A percentile compares a stretch with the other conserved stretches of the same genome.
Conservation (phyloP, 164 flowering plant species). For the Aristolochia californica region DNA sequence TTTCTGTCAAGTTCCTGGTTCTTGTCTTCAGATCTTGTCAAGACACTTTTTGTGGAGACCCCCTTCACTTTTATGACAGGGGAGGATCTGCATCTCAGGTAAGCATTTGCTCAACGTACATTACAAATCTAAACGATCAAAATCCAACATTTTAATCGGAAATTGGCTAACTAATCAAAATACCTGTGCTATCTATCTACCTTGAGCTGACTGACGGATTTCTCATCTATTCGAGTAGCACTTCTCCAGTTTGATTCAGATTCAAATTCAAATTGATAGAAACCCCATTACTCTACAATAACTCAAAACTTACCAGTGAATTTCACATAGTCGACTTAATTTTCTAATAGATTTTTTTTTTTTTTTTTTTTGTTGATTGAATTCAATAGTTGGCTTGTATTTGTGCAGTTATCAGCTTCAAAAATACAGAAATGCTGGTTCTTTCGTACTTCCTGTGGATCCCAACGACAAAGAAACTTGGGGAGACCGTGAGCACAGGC, state of each 20-base stretch:
- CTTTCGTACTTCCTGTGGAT: slow-evolving; percentile 92
- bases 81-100: slow-evolving; percentile 98
- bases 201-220: too few species aligned
- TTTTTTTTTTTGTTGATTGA: background rate
- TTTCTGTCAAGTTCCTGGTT: slow-evolving; percentile 98
- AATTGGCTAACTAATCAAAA: too few species aligned
- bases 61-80: slow-evolving; percentile 94
- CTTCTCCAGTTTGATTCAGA: too few species aligned
- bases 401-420: slow-evolving; percentile 97
- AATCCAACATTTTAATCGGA: too few species aligned
- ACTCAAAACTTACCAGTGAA: too few species aligned
- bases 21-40: slow-evolving; percentile 84
- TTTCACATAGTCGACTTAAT: too few species aligned
- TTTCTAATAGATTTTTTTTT: too few species aligned
- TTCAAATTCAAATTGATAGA: background rate
- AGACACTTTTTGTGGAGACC: slow-evolving; percentile 74
- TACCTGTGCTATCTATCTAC: too few species aligned
- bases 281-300: too few species aligned
- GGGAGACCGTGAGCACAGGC: slow-evolving; percentile 98
- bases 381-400: background rate
- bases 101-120: slow-evolving; percentile 9
- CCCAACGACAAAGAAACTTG: slow-evolving; percentile 84
- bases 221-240: too few species aligned
- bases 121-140: too few species aligned
- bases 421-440: slow-evolving; percentile 84